phyloP scores from a whole-genome alignment of 306 rosid species.

The Carpinus viminea region DNA sequence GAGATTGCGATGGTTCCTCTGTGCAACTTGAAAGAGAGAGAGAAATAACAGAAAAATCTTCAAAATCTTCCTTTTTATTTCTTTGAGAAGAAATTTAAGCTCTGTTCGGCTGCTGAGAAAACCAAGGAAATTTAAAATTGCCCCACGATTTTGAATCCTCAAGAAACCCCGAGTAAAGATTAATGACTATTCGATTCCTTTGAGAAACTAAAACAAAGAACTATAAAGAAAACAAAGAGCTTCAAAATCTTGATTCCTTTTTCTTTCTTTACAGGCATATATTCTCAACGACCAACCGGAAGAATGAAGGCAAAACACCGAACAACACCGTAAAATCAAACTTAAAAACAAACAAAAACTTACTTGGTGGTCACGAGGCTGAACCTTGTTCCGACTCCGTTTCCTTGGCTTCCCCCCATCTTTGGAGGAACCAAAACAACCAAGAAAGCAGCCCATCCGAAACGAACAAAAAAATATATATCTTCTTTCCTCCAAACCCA shows the following conservation, averaged over 20 bases:
- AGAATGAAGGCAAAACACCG: background rate
- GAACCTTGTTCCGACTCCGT: slow-evolving; percentile 40
- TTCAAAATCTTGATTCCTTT: background rate
- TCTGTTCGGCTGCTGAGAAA: slow-evolving; percentile 26
- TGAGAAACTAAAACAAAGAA: background rate
- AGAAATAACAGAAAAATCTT: background rate
- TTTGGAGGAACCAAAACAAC: slow-evolving; percentile 77
- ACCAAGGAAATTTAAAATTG: background rate
- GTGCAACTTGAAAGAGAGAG: background rate
- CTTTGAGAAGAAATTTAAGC: slow-evolving; percentile 9
- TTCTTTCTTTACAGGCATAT: background rate
- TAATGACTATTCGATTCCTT: background rate
- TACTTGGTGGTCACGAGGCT: slow-evolving; percentile 39
- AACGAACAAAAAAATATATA: background rate
- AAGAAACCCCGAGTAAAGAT: background rate
- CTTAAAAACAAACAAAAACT: slow-evolving; percentile 19
- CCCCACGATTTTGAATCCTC: background rate
- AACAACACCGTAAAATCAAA: background rate
- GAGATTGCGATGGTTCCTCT: background rate
- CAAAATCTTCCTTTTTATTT: background rate
- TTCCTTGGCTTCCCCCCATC: slow-evolving; percentile 45
- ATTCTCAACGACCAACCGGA: slow-evolving; percentile 17
- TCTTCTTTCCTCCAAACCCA: background rate
- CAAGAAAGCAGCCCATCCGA: slow-evolving; percentile 76
- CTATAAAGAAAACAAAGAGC: slow-evolving; percentile 2